Evolutionary conservation across 345 rosid species (phyloP).

Genomic region (Hibiscus mutabilis): DNA sequence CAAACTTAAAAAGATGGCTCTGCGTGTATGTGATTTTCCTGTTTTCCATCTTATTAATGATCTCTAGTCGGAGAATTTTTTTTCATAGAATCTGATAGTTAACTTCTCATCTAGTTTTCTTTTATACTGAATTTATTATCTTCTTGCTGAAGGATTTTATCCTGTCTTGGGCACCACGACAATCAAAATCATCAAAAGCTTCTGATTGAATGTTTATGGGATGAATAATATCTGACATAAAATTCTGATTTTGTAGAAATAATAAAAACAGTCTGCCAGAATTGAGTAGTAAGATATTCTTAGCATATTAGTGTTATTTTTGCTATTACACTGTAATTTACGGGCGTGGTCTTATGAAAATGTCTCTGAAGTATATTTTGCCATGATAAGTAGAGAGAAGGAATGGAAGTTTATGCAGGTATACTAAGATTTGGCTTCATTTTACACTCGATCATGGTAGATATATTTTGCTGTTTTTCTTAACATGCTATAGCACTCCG

Average conservation of each 20-base stretch:
- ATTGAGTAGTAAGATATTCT: not conserved
- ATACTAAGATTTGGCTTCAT: not conserved
- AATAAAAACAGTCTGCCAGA: not conserved
- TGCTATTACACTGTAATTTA: not conserved
- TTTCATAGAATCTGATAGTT: conserved; percentile 2
- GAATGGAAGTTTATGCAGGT: not conserved
- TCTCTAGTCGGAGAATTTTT: not conserved
- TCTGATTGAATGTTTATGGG: not conserved
- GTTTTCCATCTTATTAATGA: not conserved
- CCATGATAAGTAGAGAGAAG: not conserved
- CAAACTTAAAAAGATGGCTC: conserved; percentile 96
- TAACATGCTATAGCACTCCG: not conserved
- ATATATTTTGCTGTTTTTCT: not conserved
- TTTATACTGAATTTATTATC: not conserved
- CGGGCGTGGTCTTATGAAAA: not conserved
- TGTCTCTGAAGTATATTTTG: not conserved
- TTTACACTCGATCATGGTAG: not conserved
- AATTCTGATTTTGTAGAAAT: not conserved
- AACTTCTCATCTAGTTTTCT: not conserved
- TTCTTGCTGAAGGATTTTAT: conserved; percentile 2
- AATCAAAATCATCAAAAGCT: not conserved
- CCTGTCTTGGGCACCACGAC: not conserved
- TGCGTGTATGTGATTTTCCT: conserved; percentile 52
- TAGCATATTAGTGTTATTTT: not conserved
- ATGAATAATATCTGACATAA: not conserved